These are phyloP conservation scores for Flaveria brownii DNA, from an alignment of 129 eudicot genomes.

Conservation along the genomic window DNA sequence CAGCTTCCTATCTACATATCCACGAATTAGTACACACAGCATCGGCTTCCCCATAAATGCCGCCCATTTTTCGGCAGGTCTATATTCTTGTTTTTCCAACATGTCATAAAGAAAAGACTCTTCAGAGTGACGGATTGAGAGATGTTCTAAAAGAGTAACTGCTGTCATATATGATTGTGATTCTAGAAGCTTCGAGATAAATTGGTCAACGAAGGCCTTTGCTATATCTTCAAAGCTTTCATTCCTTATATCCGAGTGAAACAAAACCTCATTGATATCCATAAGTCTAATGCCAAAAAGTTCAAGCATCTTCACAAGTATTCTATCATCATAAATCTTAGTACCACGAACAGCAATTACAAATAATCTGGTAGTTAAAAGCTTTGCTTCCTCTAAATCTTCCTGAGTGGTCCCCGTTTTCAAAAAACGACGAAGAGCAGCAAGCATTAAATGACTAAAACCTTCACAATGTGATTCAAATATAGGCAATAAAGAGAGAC, in stretches of 20 bases:
- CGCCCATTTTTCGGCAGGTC: constrained; percentile 95
- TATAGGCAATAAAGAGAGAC: constrained; percentile 74
- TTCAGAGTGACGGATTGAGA: constrained; percentile 61
- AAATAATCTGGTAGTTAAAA: constrained; percentile 60
- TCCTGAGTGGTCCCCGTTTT: constrained; percentile 50
- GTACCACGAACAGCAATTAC: constrained; percentile 44
- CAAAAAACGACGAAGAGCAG: constrained; percentile 69
- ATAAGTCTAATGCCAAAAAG: constrained; percentile 57
- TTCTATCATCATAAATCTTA: constrained; percentile 56
- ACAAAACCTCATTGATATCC: constrained; percentile 54
- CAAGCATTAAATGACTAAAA: constrained; percentile 71
- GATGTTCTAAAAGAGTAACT: constrained; percentile 67
- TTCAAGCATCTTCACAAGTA: constrained; percentile 71
- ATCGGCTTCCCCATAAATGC: constrained; percentile 66
- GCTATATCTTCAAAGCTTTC: constrained; percentile 24
- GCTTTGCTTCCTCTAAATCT: constrained; percentile 57
- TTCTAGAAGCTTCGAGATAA: constrained; percentile 56
- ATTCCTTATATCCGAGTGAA: constrained; percentile 16
- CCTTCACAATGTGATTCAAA: constrained; percentile 76
- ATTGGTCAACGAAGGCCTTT: constrained; percentile 49
- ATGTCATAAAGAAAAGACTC: constrained; percentile 62
- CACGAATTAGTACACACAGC: constrained; percentile 64
- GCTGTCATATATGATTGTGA: constrained; percentile 62
- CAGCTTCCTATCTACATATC: constrained; percentile 58
- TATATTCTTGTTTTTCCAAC: constrained; percentile 58